These are phyloP conservation scores for Puccinia triticina DNA, from an alignment of 1,284 basidiomycete species.

Conservation along the genomic window DNA sequence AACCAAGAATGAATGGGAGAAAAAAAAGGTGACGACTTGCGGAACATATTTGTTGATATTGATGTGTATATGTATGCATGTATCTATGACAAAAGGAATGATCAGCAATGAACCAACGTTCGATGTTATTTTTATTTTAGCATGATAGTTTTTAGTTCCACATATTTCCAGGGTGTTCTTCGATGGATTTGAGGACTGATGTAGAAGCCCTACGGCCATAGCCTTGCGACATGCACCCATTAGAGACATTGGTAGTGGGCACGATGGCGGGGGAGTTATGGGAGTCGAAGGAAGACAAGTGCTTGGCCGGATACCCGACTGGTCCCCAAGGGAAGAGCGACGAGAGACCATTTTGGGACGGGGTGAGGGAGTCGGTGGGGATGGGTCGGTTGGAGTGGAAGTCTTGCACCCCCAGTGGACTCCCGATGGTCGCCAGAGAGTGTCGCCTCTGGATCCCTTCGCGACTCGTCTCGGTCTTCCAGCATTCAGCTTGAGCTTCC, in stretches of 20 bases:
- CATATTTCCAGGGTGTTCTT: conserved; percentile 36
- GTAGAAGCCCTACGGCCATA: conserved; percentile 40
- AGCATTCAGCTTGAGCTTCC: neutral
- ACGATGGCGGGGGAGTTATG: neutral
- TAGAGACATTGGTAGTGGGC: neutral
- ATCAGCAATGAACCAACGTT: no score
- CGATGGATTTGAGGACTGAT: conserved; percentile 39
- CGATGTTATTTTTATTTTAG: no score
- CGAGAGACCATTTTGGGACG: neutral
- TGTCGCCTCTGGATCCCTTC: conserved; percentile 45
- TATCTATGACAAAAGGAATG: no score
- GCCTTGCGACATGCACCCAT: neutral
- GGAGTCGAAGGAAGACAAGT: neutral
- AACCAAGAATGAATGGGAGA: no score
- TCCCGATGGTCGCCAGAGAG: conserved; percentile 23
- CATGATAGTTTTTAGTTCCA: conserved; percentile 3
- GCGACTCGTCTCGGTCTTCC: neutral
- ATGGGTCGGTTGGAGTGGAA: conserved; percentile 12
- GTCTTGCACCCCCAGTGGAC: conserved; percentile 13
- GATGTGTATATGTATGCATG: no score
- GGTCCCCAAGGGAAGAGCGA: conserved; percentile 8
- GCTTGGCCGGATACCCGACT: neutral
- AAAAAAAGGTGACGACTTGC: no score
- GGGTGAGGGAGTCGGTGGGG: neutral
- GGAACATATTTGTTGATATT: no score